Evolutionary conservation across 164 flowering plant species (phyloP).

Genomic region (Vitis amurensis): DNA sequence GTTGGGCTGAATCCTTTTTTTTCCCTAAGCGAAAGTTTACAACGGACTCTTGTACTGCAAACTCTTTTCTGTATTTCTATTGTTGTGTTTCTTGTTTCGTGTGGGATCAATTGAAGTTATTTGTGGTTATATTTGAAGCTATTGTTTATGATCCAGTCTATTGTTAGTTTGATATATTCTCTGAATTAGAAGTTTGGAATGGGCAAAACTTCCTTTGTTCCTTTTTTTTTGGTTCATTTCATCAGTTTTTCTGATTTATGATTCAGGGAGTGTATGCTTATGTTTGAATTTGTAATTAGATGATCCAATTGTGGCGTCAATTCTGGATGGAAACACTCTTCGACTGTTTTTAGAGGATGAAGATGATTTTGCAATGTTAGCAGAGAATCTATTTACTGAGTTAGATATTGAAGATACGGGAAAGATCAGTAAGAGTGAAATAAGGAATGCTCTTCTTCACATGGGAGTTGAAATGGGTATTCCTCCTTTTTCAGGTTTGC

Average conservation of each 20-base stretch:
- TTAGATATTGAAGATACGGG: conserved; percentile 71
- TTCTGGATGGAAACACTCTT: conserved; percentile 62
- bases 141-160: too few relatives aligned
- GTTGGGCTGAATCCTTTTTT: too few relatives aligned
- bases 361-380: conserved; percentile 86
- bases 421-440: conserved; percentile 56
- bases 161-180: too few relatives aligned
- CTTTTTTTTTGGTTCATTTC: too few relatives aligned
- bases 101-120: neutral
- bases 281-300: conserved; percentile 30
- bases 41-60: too few relatives aligned
- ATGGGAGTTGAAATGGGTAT: conserved; percentile 81
- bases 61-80: too few relatives aligned
- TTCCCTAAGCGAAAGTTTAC: too few relatives aligned
- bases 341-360: conserved; percentile 64
- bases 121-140: neutral
- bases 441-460: conserved; percentile 51
- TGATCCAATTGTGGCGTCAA: conserved; percentile 60
- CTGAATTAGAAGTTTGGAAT: neutral
- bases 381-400: conserved; percentile 76
- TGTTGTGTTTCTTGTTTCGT: too few relatives aligned
- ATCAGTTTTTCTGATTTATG: neutral
- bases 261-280: neutral
- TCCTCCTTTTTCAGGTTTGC: conserved; percentile 68
- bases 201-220: too few relatives aligned